A percentile compares a stretch with the other conserved stretches of the same genome.
Evolutionary conservation across 2,329 filamentous ascomycete genomes (phyloP).

Genomic region (Neofusicoccum parvum): DNA sequence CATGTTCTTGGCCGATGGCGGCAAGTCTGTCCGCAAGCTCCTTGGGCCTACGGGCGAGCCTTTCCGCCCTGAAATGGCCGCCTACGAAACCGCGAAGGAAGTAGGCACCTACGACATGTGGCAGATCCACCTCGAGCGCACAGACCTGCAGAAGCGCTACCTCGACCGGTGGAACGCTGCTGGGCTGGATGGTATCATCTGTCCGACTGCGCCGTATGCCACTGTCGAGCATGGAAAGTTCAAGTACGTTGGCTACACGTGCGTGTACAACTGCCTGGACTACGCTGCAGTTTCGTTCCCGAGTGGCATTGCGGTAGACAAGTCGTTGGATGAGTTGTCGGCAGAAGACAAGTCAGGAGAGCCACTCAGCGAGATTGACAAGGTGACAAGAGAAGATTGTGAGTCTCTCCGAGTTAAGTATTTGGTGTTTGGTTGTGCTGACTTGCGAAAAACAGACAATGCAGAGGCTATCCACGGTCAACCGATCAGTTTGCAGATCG

Average conservation of each 20-base stretch:
- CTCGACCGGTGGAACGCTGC: conserved; percentile 49
- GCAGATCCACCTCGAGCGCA: conserved; percentile 52
- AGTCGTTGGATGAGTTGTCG: conserved; percentile 28
- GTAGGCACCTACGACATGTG: conserved; percentile 50
- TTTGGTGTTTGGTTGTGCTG: not conserved
- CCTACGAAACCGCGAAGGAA: conserved; percentile 48
- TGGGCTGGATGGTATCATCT: conserved; percentile 49
- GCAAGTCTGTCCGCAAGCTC: conserved; percentile 47
- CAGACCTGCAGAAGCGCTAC: conserved; percentile 45
- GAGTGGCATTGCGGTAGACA: conserved; percentile 32
- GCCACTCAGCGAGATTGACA: conserved; percentile 8
- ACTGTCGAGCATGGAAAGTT: conserved; percentile 26
- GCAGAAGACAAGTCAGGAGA: conserved; percentile 39
- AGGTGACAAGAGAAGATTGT: conserved; percentile 42
- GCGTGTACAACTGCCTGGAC: conserved; percentile 53
- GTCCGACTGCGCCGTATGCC: conserved; percentile 37
- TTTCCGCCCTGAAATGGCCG: conserved; percentile 52
- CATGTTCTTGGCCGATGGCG: conserved; percentile 57
- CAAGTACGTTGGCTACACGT: conserved; percentile 45
- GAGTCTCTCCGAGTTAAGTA: conserved; percentile 27
- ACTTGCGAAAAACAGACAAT: conserved; percentile 32
- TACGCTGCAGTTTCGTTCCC: conserved; percentile 51
- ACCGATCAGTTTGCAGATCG: conserved; percentile 46
- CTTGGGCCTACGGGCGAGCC: conserved; percentile 47
- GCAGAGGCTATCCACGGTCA: conserved; percentile 45